Percentiles rank a stretch among this genome's conserved stretches.
Evolutionary conservation across 2,329 filamentous ascomycete genomes (phyloP).

Genomic region (Sclerotinia borealis): DNA sequence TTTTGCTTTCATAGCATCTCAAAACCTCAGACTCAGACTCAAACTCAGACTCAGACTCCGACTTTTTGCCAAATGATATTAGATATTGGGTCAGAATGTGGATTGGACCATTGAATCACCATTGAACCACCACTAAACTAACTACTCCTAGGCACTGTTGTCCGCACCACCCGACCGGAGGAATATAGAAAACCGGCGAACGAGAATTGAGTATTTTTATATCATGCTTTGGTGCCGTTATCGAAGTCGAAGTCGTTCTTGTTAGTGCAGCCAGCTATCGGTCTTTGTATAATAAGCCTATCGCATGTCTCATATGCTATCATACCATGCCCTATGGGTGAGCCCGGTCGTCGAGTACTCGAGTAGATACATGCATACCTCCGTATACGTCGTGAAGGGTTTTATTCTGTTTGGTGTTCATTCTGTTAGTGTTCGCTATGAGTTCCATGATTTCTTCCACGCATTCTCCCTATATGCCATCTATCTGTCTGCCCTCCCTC

Average conservation of each 20-base stretch:
- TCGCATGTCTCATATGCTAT: background rate
- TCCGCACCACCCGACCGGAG: constrained; percentile 3
- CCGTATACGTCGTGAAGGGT: no score
- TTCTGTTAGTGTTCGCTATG: background rate
- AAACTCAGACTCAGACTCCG: no score
- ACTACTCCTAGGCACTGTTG: no score
- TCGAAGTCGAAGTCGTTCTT: background rate
- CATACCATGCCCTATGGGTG: background rate
- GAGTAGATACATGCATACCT: no score
- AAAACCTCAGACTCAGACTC: no score
- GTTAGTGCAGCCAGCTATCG: background rate
- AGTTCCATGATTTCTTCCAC: no score
- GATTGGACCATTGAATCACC: background rate
- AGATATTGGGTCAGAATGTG: background rate
- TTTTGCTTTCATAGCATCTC: no score
- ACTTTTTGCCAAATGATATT: background rate
- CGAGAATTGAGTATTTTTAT: background rate
- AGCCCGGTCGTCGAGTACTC: background rate
- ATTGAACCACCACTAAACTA: background rate
- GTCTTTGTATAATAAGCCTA: background rate
- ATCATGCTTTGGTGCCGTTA: background rate
- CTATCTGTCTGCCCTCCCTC: no score
- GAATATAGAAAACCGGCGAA: background rate
- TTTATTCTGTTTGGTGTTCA: no score
- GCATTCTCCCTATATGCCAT: no score